Conservation (phyloP, 192 early-diverging fungal species). For the Gonapodya sp. region DNA sequence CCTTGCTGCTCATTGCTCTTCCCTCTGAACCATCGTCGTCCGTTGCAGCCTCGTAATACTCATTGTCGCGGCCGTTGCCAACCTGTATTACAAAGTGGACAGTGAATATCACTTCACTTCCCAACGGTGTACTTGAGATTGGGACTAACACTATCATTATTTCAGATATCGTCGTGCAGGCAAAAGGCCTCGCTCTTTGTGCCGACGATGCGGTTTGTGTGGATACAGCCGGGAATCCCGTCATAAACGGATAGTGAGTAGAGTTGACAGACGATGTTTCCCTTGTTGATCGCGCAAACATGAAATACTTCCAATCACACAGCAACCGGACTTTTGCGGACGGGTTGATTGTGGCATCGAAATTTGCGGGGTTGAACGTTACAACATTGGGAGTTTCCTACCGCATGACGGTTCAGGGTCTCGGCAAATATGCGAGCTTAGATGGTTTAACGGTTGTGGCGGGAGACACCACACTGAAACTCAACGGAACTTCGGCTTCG, state of each 20-base stretch:
- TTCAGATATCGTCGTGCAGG: neutral
- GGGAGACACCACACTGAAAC: neutral
- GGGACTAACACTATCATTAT: neutral
- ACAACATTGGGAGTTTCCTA: neutral
- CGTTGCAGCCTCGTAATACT: neutral
- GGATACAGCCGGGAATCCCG: neutral
- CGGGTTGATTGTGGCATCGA: neutral
- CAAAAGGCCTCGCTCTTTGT: neutral
- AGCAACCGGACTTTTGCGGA: neutral
- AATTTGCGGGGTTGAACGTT: neutral
- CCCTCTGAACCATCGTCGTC: neutral
- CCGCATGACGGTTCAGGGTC: neutral
- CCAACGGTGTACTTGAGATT: neutral
- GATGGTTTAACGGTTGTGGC: neutral
- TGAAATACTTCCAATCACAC: no score
- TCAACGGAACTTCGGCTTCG: neutral
- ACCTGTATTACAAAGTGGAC: neutral
- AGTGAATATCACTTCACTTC: no score
- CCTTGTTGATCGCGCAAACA: no score
- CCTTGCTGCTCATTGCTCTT: neutral
- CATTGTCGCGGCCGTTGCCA: neutral
- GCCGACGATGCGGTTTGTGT: neutral
- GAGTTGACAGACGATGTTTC: no score
- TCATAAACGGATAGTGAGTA: neutral
- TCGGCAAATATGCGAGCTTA: neutral